phyloP scores from a whole-genome alignment of 2,329 filamentous ascomycete species.

The Penicillium paneum region DNA sequence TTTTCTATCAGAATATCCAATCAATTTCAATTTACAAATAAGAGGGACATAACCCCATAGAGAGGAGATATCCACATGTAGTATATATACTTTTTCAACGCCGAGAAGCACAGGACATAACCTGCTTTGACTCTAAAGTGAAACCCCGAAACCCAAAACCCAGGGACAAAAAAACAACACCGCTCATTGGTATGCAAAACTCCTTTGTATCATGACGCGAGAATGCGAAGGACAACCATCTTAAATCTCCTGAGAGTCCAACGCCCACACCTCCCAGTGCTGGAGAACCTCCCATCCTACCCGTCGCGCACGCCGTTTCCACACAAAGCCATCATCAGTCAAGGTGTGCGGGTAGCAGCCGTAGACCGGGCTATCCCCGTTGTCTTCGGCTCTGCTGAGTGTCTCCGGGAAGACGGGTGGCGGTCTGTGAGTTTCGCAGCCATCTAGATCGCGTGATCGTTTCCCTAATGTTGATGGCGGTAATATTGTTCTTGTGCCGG shows the following conservation, averaged over 20 bases:
- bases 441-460: slow-evolving; percentile 20
- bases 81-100: background rate
- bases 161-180: background rate
- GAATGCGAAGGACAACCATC: background rate
- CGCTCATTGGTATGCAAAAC: background rate
- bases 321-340: slow-evolving; percentile 24
- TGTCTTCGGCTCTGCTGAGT: background rate
- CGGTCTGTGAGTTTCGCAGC: background rate
- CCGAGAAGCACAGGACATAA: background rate
- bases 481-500: background rate
- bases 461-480: slow-evolving; percentile 28
- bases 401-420: background rate
- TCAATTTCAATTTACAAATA: background rate
- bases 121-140: background rate
- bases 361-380: background rate
- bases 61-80: background rate
- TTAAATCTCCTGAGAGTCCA: slow-evolving; percentile 40
- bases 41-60: background rate
- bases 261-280: slow-evolving; percentile 45
- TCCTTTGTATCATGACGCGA: background rate
- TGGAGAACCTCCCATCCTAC: slow-evolving; percentile 42
- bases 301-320: slow-evolving; percentile 34
- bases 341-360: slow-evolving; percentile 12
- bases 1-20: background rate
- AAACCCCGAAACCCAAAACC: background rate